Percentiles rank a stretch among this genome's conserved stretches.
Conservation (phyloP, 2,329 filamentous ascomycete species). For the Tetracladium maxilliforme region DNA sequence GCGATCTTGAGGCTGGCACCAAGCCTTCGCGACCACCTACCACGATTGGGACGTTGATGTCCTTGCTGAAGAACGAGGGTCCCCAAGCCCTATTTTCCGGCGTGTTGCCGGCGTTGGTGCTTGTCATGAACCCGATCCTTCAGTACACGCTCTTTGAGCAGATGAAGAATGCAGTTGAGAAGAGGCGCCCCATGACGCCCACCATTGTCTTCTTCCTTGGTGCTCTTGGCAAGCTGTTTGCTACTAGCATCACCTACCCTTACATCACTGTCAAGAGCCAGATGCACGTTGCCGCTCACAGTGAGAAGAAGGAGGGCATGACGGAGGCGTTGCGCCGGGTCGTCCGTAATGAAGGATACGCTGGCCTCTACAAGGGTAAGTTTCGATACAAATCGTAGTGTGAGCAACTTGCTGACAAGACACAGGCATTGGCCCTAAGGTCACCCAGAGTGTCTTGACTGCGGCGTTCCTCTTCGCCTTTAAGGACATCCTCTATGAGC, state of each 20-base stretch:
- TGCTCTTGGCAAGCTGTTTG: slow-evolving; percentile 85
- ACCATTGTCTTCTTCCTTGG: slow-evolving; percentile 82
- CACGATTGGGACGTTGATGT: slow-evolving; percentile 68
- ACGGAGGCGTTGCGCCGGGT: slow-evolving; percentile 64
- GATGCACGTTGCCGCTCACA: slow-evolving; percentile 79
- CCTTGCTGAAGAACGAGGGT: slow-evolving; percentile 73
- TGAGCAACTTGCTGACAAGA: slow-evolving; percentile 5
- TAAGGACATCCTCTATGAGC: slow-evolving; percentile 89
- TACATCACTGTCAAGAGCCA: slow-evolving; percentile 98
- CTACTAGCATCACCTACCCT: slow-evolving; percentile 87
- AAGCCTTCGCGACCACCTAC: slow-evolving; percentile 40
- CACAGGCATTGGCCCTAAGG: slow-evolving; percentile 83
- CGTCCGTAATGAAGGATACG: slow-evolving; percentile 78
- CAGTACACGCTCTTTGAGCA: slow-evolving; percentile 99
- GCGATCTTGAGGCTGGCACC: slow-evolving; percentile 24
- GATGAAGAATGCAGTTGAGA: slow-evolving; percentile 83
- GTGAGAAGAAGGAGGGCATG: slow-evolving; percentile 69
- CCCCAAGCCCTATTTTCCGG: slow-evolving; percentile 77
- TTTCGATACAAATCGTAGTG: slow-evolving; percentile 5
- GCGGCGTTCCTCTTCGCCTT: slow-evolving; percentile 95
- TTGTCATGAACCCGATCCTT: slow-evolving; percentile 95
- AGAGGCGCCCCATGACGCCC: slow-evolving; percentile 59
- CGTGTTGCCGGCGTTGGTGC: slow-evolving; percentile 78
- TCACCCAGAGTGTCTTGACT: slow-evolving; percentile 91
- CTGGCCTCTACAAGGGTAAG: slow-evolving; percentile 82